phyloP scores from a whole-genome alignment of 1,284 basidiomycete genomes.

The Neotropicomus parvogracilis region DNA sequence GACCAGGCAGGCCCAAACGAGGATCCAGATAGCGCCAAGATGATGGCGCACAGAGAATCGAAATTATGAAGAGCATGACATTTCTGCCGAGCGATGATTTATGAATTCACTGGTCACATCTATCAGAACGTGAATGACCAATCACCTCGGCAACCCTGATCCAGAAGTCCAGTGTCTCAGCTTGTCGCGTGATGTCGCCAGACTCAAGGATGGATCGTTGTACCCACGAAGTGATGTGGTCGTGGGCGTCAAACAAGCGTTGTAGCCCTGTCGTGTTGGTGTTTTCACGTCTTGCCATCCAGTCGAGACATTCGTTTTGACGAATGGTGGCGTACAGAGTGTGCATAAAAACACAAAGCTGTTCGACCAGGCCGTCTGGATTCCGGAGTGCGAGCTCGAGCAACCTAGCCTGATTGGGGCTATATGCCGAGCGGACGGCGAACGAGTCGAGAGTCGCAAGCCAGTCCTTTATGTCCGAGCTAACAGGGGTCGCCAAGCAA shows the following conservation, averaged over 20 bases:
- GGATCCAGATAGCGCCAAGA: slow-evolving; percentile 57
- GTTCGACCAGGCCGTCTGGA: slow-evolving; percentile 56
- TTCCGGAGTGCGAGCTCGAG: slow-evolving; percentile 54
- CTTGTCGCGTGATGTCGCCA: slow-evolving; percentile 49
- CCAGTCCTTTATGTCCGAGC: slow-evolving; percentile 33
- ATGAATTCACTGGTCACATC: background rate
- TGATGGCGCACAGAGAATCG: slow-evolving; percentile 63
- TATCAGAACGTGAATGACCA: slow-evolving; percentile 19
- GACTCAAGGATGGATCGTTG: slow-evolving; percentile 55
- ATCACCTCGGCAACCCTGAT: slow-evolving; percentile 70
- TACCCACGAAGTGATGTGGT: slow-evolving; percentile 63
- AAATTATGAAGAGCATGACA: slow-evolving; percentile 64
- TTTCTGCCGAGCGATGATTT: slow-evolving; percentile 43
- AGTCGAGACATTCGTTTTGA: slow-evolving; percentile 58
- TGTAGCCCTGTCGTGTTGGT: slow-evolving; percentile 42
- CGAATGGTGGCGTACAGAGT: slow-evolving; percentile 56
- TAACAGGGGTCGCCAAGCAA: slow-evolving; percentile 40
- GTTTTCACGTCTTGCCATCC: slow-evolving; percentile 42
- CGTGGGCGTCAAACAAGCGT: slow-evolving; percentile 58
- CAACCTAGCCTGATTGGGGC: background rate
- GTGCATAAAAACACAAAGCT: slow-evolving; percentile 58
- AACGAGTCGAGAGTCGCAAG: slow-evolving; percentile 20
- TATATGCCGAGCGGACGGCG: too few relatives aligned
- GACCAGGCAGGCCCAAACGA: slow-evolving; percentile 66
- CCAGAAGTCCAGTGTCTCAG: slow-evolving; percentile 67